Evolutionary conservation across 805 yeast genomes (phyloP).

Genomic region (Starmerella floricola): DNA sequence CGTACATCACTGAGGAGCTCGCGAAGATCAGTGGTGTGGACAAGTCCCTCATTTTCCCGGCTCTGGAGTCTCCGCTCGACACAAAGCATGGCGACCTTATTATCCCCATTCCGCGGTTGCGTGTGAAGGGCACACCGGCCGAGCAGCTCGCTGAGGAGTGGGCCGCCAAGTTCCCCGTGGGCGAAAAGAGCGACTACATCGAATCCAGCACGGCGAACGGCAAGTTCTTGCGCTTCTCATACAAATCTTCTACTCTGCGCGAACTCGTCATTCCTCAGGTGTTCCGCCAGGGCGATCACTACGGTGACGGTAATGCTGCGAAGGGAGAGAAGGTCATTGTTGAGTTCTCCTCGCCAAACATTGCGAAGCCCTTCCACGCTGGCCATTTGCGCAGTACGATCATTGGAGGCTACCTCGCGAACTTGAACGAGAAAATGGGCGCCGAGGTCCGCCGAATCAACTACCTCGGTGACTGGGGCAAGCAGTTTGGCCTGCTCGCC

Average conservation of each 20-base stretch:
- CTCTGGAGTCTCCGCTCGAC: slow-evolving; percentile 77
- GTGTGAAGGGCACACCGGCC: slow-evolving; percentile 71
- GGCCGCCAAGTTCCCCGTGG: slow-evolving; percentile 55
- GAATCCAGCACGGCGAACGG: slow-evolving; percentile 70
- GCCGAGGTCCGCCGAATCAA: slow-evolving; percentile 89
- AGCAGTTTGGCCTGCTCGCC: slow-evolving; percentile 92
- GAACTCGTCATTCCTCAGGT: slow-evolving; percentile 59
- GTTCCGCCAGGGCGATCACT: slow-evolving; percentile 44
- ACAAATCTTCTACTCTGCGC: slow-evolving; percentile 53
- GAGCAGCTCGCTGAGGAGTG: slow-evolving; percentile 63
- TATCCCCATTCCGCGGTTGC: slow-evolving; percentile 80
- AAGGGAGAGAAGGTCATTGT: slow-evolving; percentile 56
- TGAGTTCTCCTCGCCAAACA: slow-evolving; percentile 95
- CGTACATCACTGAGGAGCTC: slow-evolving; percentile 72
- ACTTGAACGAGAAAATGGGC: slow-evolving; percentile 79
- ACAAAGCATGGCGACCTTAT: slow-evolving; percentile 86
- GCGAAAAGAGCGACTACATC: slow-evolving; percentile 46
- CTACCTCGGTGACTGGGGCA: slow-evolving; percentile 99
- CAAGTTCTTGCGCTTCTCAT: slow-evolving; percentile 81
- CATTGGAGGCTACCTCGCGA: slow-evolving; percentile 89
- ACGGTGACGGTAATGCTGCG: slow-evolving; percentile 69
- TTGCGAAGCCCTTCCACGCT: slow-evolving; percentile 99
- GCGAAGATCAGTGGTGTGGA: slow-evolving; percentile 63
- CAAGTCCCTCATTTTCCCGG: slow-evolving; percentile 55
- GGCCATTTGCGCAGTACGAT: slow-evolving; percentile 97